A percentile compares a stretch with the other conserved stretches of the same genome.
These are phyloP conservation scores for Tetradesmus lagerheimii DNA, from an alignment of 139 green algal genomes.

Conservation along the genomic window DNA sequence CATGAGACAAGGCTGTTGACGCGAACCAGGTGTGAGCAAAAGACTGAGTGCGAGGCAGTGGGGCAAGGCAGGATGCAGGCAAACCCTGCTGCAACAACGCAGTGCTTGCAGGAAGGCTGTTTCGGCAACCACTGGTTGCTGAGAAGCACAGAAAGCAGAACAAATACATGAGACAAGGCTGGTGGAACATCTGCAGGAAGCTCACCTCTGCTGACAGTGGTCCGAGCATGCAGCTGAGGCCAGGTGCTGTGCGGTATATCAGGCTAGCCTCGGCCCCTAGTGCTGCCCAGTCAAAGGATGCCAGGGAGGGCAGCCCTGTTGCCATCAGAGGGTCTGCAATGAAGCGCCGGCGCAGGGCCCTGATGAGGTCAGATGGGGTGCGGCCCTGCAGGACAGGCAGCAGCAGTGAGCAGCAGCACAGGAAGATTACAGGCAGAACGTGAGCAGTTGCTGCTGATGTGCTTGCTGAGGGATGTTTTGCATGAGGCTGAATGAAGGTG, in stretches of 20 bases:
- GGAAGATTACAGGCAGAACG: neutral
- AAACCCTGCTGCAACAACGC: neutral
- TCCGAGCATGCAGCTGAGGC: constrained; percentile 62
- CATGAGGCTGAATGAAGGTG: neutral
- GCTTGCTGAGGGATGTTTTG: neutral
- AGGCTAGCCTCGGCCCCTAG: constrained; percentile 46
- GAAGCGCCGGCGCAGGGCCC: constrained; percentile 38
- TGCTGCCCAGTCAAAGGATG: constrained; percentile 71
- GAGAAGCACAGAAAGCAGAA: neutral
- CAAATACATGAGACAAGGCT: neutral
- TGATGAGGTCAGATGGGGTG: constrained; percentile 44
- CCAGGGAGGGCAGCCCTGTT: constrained; percentile 48
- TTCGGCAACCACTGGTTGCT: neutral
- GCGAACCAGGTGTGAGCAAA: too few species aligned
- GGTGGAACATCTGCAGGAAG: neutral
- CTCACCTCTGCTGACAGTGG: constrained; percentile 51
- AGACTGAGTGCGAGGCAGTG: too few species aligned
- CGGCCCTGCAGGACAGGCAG: constrained; percentile 39
- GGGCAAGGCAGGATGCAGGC: too few species aligned
- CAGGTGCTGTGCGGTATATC: constrained; percentile 57
- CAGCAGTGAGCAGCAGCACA: neutral
- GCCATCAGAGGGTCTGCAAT: constrained; percentile 41
- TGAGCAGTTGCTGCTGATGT: neutral
- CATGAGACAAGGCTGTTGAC: too few species aligned
- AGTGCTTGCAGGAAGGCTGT: constrained; percentile 8